Evolutionary conservation across 129 eudicot genomes (phyloP), one percentile per base, ranked within the genome.

Genomic region (Chrysanthemum makinoi): DNA sequence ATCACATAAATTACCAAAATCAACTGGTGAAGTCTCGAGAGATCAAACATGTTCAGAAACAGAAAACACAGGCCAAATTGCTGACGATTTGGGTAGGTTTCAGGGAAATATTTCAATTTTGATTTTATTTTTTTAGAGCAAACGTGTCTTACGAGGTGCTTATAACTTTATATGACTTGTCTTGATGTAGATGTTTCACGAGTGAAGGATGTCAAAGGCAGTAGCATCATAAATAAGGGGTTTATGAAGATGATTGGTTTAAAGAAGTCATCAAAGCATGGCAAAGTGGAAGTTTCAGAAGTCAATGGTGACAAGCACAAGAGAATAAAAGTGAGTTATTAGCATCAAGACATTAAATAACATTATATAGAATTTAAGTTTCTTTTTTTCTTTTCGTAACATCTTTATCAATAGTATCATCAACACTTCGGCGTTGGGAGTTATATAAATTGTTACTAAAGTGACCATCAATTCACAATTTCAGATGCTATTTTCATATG

Each of bases 401-500:
- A 7, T 39, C 46, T 8, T 39, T 39, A 39, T 39, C 10, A 39
- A 39, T 5, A 39, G 46, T 39, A 5, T 39, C 6, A 39, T 39
- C 33, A 28, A 39, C 46, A 6, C 10, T 39, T 39, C 46, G 9
- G 46, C 46, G 10, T 39, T 39, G 46, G 46, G 46, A 6, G 10
- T 39, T 39, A 46, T 18, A 77, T 72, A 51, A 52, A 72, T 54
- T 52, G 22, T 65, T 68, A 18, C 54, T 62, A 44, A 61, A 47
- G 26, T 67, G 28, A 51, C 39, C 0, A 2, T 65, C 10, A 65
- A 39, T 19, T 68, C 2, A 44, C 67, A 65, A 70, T 79, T 17
- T 65, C 95, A 92, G 98, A 87, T 89, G 95, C 75, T 92, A 64
- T 92, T 92, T 71, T 91, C 98, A 1, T 92, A 86, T 77, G 98